A percentile compares a stretch with the other conserved stretches of the same genome.
phyloP scores from a whole-genome alignment of 257 asterid genomes.

The Penstemon davidsonii region DNA sequence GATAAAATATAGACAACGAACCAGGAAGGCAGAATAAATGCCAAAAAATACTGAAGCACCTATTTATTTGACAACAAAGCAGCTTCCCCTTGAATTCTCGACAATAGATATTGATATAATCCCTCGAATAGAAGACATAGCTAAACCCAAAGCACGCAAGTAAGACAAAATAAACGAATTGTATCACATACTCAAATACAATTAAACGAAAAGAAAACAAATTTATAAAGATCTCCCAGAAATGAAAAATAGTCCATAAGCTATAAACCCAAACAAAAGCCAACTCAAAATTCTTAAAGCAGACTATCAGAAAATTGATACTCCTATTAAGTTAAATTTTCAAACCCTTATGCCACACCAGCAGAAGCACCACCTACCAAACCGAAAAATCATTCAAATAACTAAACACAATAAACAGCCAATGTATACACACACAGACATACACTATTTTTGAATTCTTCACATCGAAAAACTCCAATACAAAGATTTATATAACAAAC shows the following conservation, averaged over 20 bases:
- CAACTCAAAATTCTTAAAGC: conserved; percentile 15
- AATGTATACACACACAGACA: neutral
- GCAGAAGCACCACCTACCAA: too few species aligned
- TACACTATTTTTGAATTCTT: neutral
- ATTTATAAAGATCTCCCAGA: neutral
- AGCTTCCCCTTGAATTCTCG: conserved; percentile 12
- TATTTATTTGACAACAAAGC: conserved; percentile 16
- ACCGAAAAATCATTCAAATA: too few species aligned
- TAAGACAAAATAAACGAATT: neutral
- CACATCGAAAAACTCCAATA: neutral
- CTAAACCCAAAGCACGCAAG: neutral
- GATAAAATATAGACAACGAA: neutral
- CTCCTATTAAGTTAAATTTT: conserved; percentile 19
- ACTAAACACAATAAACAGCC: neutral
- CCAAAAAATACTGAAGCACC: neutral
- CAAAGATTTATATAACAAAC: conserved; percentile 31
- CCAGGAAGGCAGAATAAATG: conserved; percentile 14
- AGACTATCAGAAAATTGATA: conserved; percentile 10
- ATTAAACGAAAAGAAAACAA: neutral
- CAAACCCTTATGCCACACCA: conserved; percentile 2
- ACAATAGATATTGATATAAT: neutral
- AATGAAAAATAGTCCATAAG: neutral
- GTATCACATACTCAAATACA: neutral
- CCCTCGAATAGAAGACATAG: neutral
- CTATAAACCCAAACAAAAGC: conserved; percentile 4